Evolutionary conservation across 352 stramenopile species (phyloP), one percentile per base, ranked within the genome.

Genomic region (Phytopythium aichiense): DNA sequence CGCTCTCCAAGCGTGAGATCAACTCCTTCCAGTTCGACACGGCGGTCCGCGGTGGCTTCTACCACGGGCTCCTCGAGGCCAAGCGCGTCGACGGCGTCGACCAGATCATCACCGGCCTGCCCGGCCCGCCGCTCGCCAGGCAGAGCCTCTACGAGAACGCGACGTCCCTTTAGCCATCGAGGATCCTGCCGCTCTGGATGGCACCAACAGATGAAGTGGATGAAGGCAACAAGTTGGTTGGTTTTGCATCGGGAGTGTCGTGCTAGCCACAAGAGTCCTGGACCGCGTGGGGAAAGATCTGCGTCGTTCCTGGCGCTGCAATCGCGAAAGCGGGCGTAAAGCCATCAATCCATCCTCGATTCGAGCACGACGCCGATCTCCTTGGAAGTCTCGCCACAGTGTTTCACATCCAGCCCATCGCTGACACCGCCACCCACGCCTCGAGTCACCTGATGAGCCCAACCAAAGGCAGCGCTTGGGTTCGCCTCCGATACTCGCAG

Each of bases 1-100:
- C 89, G 48, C 72, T 92, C 0, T 77, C 64, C 30, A 80, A 71
- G 60, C 71, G 75, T 12, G 80, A 89, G 38, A 73, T 76, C 45
- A 86, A 74, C 54, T 67, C 73, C 20, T 83, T 89, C 52, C 80
- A 89, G 66, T 86, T 89, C 57, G 72, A 87, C 65, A 80, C 77
- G 25, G 75, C 80, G 16, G 77, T 89, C 20, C 69, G 68, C 9
- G 77, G 77, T 35, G 60, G 67, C 25, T 86, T 89, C 45, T 89
- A 89, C 61, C 80, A 89, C 59, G 80, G 80, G 0, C 65, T 89
- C 5, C 60, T 89, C 1, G 72, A 81, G 58, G 68, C 80, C 30
- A 86, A 82, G 54, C 69, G 61, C 4, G 54, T 71, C 9, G 51
- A 62, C 8, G 69, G 70, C 0, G 69, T 81, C 28, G 58, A 64